Percentiles rank a stretch among this genome's conserved stretches.
Evolutionary conservation across 257 asterid species (phyloP).

Genomic region (Knoxia roxburghii): DNA sequence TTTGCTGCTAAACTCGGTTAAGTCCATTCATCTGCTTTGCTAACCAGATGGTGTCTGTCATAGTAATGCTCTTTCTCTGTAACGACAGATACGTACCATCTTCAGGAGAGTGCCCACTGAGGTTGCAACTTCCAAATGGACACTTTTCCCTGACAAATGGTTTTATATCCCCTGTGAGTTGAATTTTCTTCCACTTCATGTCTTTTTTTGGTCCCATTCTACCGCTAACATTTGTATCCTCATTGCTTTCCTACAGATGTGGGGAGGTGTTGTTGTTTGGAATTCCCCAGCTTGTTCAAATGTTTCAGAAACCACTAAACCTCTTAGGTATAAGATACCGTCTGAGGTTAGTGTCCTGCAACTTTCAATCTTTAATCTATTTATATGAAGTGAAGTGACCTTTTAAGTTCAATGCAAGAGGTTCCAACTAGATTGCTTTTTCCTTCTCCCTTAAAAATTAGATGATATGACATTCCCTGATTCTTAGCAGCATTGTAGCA

Average conservation of each 20-base stretch:
- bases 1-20: neutral
- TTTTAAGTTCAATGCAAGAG: too few species aligned
- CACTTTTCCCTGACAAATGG: constrained; percentile 77
- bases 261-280: constrained; percentile 97
- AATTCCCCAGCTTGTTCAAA: constrained; percentile 69
- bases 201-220: constrained; percentile 21
- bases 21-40: constrained; percentile 9
- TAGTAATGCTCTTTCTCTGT: constrained; percentile 11
- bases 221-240: constrained; percentile 5
- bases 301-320: constrained; percentile 31
- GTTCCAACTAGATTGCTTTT: neutral
- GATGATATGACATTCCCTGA: neutral
- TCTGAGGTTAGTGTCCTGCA: constrained; percentile 51
- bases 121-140: constrained; percentile 70
- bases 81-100: constrained; percentile 73
- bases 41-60: constrained; percentile 3
- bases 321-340: constrained; percentile 49
- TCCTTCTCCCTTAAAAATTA: neutral
- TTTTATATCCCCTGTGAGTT: constrained; percentile 89
- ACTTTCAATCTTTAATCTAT: neutral
- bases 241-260: constrained; percentile 54
- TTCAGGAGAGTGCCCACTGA: constrained; percentile 82
- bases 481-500: neutral
- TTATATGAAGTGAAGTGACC: neutral
- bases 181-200: constrained; percentile 9